These are phyloP conservation scores for Pholiota adiposa DNA, from an alignment of 1,284 basidiomycete species.

Conservation along the genomic window DNA sequence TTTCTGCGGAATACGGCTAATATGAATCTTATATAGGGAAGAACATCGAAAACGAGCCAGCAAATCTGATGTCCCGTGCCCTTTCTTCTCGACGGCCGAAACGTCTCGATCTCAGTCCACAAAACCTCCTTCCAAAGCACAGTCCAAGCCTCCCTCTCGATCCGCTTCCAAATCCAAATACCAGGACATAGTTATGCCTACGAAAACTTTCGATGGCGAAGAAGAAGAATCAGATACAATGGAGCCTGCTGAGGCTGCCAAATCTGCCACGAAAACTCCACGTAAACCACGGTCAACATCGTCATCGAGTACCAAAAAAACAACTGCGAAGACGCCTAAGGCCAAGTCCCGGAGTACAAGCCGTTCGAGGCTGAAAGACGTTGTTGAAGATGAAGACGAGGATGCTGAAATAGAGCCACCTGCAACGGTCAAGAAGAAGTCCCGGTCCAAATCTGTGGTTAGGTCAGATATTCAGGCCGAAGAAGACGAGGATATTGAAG, in stretches of 20 bases:
- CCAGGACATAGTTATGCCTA: constrained; percentile 35
- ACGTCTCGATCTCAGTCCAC: constrained; percentile 26
- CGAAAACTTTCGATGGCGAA: constrained; percentile 39
- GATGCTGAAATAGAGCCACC: constrained; percentile 16
- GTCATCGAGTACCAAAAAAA: constrained; percentile 21
- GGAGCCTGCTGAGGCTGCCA: constrained; percentile 16
- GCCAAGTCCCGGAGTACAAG: constrained; percentile 34
- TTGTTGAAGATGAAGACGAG: constrained; percentile 28
- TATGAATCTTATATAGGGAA: constrained; percentile 44
- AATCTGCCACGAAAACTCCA: constrained; percentile 24
- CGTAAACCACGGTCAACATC: constrained; percentile 25
- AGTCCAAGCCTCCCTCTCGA: constrained; percentile 28
- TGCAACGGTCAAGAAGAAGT: constrained; percentile 22
- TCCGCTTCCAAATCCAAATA: constrained; percentile 32
- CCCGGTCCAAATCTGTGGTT: constrained; percentile 29
- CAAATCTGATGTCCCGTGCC: constrained; percentile 49
- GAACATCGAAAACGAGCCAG: constrained; percentile 66
- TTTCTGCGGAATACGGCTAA: background rate
- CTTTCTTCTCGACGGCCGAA: constrained; percentile 50
- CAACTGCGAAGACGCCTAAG: constrained; percentile 29
- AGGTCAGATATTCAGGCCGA: constrained; percentile 22
- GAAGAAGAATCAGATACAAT: constrained; percentile 28
- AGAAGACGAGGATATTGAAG: constrained; percentile 19
- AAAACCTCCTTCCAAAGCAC: constrained; percentile 30
- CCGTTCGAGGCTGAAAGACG: constrained; percentile 30